phyloP scores from a whole-genome alignment of 257 asterid species.

The Nicotiana attenuata region DNA sequence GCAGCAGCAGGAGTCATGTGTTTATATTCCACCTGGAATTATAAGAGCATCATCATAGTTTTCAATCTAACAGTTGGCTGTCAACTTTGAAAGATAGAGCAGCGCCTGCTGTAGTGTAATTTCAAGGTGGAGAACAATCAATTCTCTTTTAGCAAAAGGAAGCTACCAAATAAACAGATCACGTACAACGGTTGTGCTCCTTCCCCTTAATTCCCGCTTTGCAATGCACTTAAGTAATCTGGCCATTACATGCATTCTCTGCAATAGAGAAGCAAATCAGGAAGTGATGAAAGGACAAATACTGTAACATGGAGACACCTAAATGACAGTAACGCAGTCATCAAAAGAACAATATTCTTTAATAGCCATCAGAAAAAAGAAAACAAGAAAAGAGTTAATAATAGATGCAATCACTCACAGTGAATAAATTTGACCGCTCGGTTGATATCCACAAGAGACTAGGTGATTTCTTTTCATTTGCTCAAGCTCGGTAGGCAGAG shows the following conservation, averaged over 20 bases:
- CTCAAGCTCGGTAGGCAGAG: too few relatives aligned
- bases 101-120: neutral
- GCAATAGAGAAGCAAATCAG: slow-evolving; percentile 16
- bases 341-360: too few relatives aligned
- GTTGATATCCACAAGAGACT: slow-evolving; percentile 60
- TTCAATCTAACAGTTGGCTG: too few relatives aligned
- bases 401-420: slow-evolving; percentile 5
- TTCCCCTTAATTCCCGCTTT: slow-evolving; percentile 77
- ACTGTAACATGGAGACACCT: neutral
- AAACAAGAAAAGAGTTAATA: too few relatives aligned
- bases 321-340: too few relatives aligned
- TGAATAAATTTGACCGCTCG: slow-evolving; percentile 15
- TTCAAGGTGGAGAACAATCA: too few relatives aligned
- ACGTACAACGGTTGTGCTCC: slow-evolving; percentile 46
- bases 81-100: too few relatives aligned
- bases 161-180: slow-evolving; percentile 63
- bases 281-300: neutral
- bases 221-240: slow-evolving; percentile 73
- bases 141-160: neutral
- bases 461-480: too few relatives aligned
- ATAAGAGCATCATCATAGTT: too few relatives aligned
- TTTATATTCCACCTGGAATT: too few relatives aligned
- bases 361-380: too few relatives aligned
- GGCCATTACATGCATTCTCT: slow-evolving; percentile 59
- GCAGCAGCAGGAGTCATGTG: too few relatives aligned